phyloP scores from a whole-genome alignment of 495 filamentous ascomycete species.

The Clohesyomyces aquaticus region DNA sequence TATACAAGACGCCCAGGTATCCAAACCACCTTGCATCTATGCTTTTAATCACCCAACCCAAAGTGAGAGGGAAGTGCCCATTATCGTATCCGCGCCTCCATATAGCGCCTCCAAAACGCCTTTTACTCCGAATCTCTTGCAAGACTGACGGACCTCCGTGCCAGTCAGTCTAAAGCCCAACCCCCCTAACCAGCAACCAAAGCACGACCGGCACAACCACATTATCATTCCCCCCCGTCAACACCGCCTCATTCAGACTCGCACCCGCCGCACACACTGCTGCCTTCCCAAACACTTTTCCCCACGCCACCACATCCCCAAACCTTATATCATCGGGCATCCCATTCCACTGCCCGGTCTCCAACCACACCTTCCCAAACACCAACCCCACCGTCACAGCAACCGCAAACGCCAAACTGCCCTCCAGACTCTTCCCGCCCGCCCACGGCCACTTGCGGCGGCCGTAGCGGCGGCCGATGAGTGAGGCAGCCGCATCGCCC shows the following conservation, averaged over 20 bases:
- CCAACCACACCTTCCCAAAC: slow-evolving; percentile 74
- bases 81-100: slow-evolving; percentile 1
- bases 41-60: not conserved
- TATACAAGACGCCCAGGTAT: too few species aligned
- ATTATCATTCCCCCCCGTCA: slow-evolving; percentile 98
- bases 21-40: too few species aligned
- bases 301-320: slow-evolving; percentile 32
- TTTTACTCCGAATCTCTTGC: not conserved
- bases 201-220: slow-evolving; percentile 94
- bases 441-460: slow-evolving; percentile 93
- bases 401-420: slow-evolving; percentile 78
- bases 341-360: slow-evolving; percentile 69
- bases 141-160: too few species aligned
- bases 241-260: slow-evolving; percentile 89
- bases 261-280: slow-evolving; percentile 74
- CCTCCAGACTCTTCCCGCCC: slow-evolving; percentile 93
- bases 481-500: slow-evolving; percentile 91
- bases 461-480: slow-evolving; percentile 87
- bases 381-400: slow-evolving; percentile 78
- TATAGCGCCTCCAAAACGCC: not conserved
- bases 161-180: slow-evolving; percentile 65
- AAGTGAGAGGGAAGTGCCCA: not conserved
- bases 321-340: slow-evolving; percentile 30
- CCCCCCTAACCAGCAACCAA: slow-evolving; percentile 83
- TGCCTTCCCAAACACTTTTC: slow-evolving; percentile 59